Evolutionary conservation across 2,329 filamentous ascomycete species (phyloP).

Genomic region (Cytospora piceae): DNA sequence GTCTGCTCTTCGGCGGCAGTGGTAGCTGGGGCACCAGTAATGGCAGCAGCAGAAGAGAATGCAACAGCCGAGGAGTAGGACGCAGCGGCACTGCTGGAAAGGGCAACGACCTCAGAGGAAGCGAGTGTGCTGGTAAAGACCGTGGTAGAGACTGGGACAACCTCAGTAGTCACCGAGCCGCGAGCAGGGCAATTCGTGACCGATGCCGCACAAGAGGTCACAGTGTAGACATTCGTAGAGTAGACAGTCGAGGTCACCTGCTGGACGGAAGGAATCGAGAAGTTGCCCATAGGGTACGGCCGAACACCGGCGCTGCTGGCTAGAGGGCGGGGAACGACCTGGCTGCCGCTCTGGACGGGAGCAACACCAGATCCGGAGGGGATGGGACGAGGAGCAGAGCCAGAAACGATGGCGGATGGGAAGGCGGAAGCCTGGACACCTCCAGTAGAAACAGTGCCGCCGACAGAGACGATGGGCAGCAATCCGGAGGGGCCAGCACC

Average conservation of each 20-base stretch:
- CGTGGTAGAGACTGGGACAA: constrained; percentile 29
- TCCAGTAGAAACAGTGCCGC: background rate
- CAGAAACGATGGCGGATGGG: background rate
- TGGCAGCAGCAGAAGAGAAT: constrained; percentile 18
- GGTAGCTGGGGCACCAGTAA: constrained; percentile 19
- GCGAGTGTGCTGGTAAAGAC: constrained; percentile 20
- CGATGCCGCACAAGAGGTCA: constrained; percentile 34
- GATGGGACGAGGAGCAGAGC: constrained; percentile 10
- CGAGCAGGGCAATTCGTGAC: constrained; percentile 36
- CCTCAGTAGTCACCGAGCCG: constrained; percentile 30
- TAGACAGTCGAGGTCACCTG: constrained; percentile 31
- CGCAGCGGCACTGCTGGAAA: background rate
- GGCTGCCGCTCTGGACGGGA: constrained; percentile 7
- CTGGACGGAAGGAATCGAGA: constrained; percentile 18
- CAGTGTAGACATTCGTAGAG: constrained; percentile 31
- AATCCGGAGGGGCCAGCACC: background rate
- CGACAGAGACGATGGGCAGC: background rate
- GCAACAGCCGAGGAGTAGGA: constrained; percentile 17
- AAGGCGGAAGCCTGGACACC: background rate
- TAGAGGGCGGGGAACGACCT: background rate
- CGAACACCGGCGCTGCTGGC: constrained; percentile 11
- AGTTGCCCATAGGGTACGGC: constrained; percentile 18
- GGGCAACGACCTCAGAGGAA: constrained; percentile 11
- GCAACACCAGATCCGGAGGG: constrained; percentile 15
- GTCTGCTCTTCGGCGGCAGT: constrained; percentile 25